A percentile compares a stretch with the other conserved stretches of the same genome.
These are phyloP conservation scores for Tetradesmus obliquus DNA, from an alignment of 139 green algal genomes.

Conservation along the genomic window DNA sequence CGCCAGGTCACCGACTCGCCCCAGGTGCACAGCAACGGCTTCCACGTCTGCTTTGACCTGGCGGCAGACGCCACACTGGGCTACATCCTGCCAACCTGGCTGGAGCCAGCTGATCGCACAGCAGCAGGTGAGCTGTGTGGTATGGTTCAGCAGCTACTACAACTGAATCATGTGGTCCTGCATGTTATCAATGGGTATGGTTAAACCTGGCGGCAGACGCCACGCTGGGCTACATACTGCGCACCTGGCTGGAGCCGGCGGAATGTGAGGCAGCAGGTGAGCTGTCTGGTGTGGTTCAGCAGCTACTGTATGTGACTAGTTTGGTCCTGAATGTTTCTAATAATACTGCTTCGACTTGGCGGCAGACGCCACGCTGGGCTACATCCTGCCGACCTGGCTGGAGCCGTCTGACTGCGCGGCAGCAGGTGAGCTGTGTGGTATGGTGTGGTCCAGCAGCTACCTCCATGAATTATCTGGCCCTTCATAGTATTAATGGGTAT, in stretches of 20 bases:
- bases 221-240: conserved; percentile 70
- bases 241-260: conserved; percentile 46
- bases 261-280: conserved; percentile 15
- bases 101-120: no score
- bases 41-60: no score
- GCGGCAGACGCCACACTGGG: no score
- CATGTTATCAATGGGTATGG: no score
- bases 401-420: not conserved
- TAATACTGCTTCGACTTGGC: conserved; percentile 59
- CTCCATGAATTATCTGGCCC: not conserved
- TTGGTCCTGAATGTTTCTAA: not conserved
- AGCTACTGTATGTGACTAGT: not conserved
- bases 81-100: no score
- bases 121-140: no score
- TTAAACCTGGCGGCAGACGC: no score
- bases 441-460: not conserved
- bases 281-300: not conserved
- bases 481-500: no score
- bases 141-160: no score
- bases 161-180: no score
- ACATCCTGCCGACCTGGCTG: conserved; percentile 64
- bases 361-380: conserved; percentile 56
- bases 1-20: no score
- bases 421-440: conserved; percentile 20
- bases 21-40: no score